Evolutionary conservation across 352 stramenopile genomes (phyloP).

Genomic region (Phytopythium litorale): DNA sequence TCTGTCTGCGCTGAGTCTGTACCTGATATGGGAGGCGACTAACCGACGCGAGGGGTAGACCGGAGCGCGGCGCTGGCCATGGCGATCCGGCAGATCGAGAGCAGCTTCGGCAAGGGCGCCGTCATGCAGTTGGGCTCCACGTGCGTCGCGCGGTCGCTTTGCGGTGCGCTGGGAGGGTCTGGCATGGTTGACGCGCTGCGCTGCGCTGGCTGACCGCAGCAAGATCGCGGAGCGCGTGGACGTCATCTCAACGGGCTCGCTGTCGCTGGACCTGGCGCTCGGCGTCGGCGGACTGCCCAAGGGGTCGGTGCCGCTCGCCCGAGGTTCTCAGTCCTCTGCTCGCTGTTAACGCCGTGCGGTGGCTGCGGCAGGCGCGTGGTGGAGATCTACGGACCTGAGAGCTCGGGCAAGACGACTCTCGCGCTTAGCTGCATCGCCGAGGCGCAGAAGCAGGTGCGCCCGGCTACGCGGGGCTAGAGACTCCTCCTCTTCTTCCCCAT

Average conservation of each 20-base stretch:
- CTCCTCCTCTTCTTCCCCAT: neutral
- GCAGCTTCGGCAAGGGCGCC: slow-evolving; percentile 94
- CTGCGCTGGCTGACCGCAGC: slow-evolving; percentile 13
- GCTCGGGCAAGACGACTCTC: slow-evolving; percentile 97
- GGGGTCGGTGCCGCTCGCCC: slow-evolving; percentile 39
- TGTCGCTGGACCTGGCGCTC: slow-evolving; percentile 92
- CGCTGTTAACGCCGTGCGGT: slow-evolving; percentile 1
- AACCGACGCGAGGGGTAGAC: slow-evolving; percentile 27
- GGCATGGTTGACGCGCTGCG: neutral
- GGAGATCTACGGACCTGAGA: slow-evolving; percentile 99
- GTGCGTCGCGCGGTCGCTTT: slow-evolving; percentile 13
- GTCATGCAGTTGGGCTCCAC: slow-evolving; percentile 96
- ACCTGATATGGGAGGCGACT: neutral
- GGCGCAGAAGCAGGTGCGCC: slow-evolving; percentile 83
- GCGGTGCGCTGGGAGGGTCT: neutral
- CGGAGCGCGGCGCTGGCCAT: slow-evolving; percentile 89
- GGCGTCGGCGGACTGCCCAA: slow-evolving; percentile 93
- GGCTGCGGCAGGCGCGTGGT: slow-evolving; percentile 85
- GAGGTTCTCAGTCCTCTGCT: neutral
- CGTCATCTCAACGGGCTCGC: slow-evolving; percentile 91
- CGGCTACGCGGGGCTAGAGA: neutral
- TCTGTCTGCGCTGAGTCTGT: neutral
- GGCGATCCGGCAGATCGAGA: slow-evolving; percentile 95
- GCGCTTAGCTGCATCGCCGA: slow-evolving; percentile 96
- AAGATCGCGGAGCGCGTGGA: slow-evolving; percentile 90